phyloP scores from a whole-genome alignment of 2,329 filamentous ascomycete species.

The Lasiodiplodia gonubiensis region DNA sequence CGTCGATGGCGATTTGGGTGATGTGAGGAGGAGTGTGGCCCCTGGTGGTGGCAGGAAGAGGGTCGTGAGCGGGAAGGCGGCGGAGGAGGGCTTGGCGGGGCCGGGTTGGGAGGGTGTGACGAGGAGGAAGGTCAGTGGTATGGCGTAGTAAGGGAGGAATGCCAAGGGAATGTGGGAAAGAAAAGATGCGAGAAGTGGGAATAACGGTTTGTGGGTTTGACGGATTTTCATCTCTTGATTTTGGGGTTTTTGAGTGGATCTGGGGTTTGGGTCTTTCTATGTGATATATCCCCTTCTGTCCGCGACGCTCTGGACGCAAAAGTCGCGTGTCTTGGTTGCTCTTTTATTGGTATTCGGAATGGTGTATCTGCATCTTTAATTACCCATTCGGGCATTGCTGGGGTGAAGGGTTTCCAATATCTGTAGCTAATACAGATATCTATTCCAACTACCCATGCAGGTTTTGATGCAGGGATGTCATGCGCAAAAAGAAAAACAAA shows the following conservation, averaged over 20 bases:
- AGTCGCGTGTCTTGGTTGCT: not conserved
- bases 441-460: not conserved
- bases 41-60: constrained; percentile 41
- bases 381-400: not conserved
- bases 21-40: constrained; percentile 37
- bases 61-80: constrained; percentile 75
- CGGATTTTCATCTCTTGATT: not conserved
- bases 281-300: not conserved
- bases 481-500: not conserved
- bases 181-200: too few relatives aligned
- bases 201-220: not conserved
- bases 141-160: constrained; percentile 30
- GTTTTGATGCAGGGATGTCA: not conserved
- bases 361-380: not conserved
- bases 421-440: not conserved
- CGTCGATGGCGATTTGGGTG: constrained; percentile 46
- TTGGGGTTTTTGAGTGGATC: too few relatives aligned
- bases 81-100: constrained; percentile 69
- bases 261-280: not conserved
- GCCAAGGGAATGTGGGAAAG: not conserved
- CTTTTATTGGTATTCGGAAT: not conserved
- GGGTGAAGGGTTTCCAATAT: not conserved
- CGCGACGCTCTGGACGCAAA: not conserved
- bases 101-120: constrained; percentile 36
- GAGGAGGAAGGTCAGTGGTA: constrained; percentile 50